A percentile compares a stretch with the other conserved stretches of the same genome.
phyloP scores from a whole-genome alignment of 2,329 filamentous ascomycete species.

The Biscogniauxia mediterranea region DNA sequence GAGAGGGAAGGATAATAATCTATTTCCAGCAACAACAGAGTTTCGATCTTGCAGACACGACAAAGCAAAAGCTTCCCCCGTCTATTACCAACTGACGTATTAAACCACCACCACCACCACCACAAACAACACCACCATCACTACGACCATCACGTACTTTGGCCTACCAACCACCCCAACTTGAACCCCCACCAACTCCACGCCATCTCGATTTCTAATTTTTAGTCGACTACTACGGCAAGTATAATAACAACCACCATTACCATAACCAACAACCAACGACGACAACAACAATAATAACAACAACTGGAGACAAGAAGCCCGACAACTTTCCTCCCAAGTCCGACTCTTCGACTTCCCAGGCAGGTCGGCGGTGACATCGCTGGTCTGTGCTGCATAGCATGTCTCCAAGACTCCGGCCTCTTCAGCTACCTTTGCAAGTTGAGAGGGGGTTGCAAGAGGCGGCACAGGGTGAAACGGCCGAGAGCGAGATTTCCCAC shows the following conservation, averaged over 20 bases:
- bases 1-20: not conserved
- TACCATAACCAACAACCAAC: constrained; percentile 6
- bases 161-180: not conserved
- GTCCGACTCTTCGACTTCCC: not conserved
- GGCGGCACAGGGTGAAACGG: constrained; percentile 23
- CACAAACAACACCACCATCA: no score
- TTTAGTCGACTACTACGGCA: constrained; percentile 7
- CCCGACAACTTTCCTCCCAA: constrained; percentile 4
- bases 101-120: not conserved
- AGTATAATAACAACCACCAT: constrained; percentile 4
- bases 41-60: constrained; percentile 3
- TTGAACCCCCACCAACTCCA: constrained; percentile 17
- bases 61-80: no score
- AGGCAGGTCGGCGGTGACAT: constrained; percentile 15
- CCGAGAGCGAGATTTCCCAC: constrained; percentile 41
- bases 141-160: not conserved
- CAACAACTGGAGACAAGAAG: not conserved
- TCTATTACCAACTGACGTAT: not conserved
- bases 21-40: constrained; percentile 7
- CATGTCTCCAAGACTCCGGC: constrained; percentile 34
- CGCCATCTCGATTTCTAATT: not conserved
- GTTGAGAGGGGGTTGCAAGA: constrained; percentile 32
- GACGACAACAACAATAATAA: constrained; percentile 7
- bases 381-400: constrained; percentile 13
- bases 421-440: constrained; percentile 30